These are phyloP conservation scores for Saraca asoca DNA, from an alignment of 331 rosid species.

Conservation along the genomic window DNA sequence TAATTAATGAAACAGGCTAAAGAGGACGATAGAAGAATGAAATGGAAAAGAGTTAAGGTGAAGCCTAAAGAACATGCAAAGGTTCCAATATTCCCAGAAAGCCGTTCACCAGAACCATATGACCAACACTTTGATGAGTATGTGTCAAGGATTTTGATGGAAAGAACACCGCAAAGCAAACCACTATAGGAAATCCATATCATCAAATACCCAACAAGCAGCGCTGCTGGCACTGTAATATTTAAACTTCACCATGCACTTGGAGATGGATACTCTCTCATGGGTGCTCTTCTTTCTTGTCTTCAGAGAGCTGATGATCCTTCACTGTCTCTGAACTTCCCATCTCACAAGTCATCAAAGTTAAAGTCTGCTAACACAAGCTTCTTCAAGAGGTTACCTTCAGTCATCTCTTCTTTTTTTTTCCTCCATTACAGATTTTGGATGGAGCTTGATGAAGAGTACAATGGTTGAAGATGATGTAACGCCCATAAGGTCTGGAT, in stretches of 20 bases:
- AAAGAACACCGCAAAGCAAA: constrained; percentile 30
- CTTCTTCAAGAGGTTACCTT: constrained; percentile 2
- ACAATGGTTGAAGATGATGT: constrained; percentile 39
- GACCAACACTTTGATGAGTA: constrained; percentile 40
- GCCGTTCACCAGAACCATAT: constrained; percentile 23
- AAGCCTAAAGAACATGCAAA: constrained; percentile 37
- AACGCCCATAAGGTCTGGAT: constrained; percentile 41
- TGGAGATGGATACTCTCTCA: constrained; percentile 52
- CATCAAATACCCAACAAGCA: constrained; percentile 48
- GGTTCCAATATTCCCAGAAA: constrained; percentile 31
- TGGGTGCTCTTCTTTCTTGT: constrained; percentile 49
- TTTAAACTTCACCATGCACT: constrained; percentile 60
- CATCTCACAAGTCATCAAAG: constrained; percentile 24
- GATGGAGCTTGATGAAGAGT: constrained; percentile 37
- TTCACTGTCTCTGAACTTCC: constrained; percentile 49
- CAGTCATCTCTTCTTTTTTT: background rate
- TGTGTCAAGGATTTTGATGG: constrained; percentile 23
- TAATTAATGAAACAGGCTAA: background rate
- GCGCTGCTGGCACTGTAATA: constrained; percentile 34
- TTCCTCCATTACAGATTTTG: constrained; percentile 33
- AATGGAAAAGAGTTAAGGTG: constrained; percentile 41
- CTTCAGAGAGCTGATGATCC: constrained; percentile 46
- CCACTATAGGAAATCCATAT: constrained; percentile 58
- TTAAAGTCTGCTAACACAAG: background rate
- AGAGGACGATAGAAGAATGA: constrained; percentile 29